Evolutionary conservation across 768 basidiomycete genomes (phyloP).

Genomic region (Floccularia luteovirens): DNA sequence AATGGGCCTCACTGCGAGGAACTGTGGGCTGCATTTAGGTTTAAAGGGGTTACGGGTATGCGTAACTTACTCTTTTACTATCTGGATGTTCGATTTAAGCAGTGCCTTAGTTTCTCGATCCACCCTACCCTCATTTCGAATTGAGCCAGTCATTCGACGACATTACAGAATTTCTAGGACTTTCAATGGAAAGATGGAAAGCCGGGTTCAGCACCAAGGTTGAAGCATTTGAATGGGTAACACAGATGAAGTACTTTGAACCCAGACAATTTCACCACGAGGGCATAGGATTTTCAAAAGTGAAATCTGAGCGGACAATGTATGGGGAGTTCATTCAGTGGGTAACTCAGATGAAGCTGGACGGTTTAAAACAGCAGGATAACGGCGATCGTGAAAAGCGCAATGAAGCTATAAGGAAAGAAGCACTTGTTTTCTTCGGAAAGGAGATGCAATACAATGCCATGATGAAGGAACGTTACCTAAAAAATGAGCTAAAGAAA

Average conservation of each 20-base stretch:
- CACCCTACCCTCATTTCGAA: conserved; percentile 36
- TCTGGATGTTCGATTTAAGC: neutral
- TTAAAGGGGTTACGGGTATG: conserved; percentile 28
- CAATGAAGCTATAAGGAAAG: conserved; percentile 21
- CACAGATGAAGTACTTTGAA: conserved; percentile 45
- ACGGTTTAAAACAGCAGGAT: conserved; percentile 7
- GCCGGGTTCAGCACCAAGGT: conserved; percentile 47
- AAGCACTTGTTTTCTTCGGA: conserved; percentile 44
- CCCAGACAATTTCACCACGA: conserved; percentile 25
- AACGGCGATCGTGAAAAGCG: conserved; percentile 9
- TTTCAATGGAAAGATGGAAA: conserved; percentile 42
- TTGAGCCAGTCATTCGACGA: conserved; percentile 41
- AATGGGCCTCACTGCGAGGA: conserved; percentile 45
- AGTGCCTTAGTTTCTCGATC: conserved; percentile 24
- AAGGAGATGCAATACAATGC: conserved; percentile 42
- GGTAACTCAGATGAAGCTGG: conserved; percentile 14
- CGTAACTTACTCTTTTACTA: neutral
- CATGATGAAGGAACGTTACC: conserved; percentile 17
- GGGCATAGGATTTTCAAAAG: conserved; percentile 33
- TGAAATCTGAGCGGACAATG: conserved; percentile 43
- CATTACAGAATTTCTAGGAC: conserved; percentile 49
- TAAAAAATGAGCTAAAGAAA: conserved; percentile 27
- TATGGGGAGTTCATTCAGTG: conserved; percentile 51
- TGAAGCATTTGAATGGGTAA: conserved; percentile 53
- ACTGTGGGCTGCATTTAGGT: conserved; percentile 41